phyloP scores from a whole-genome alignment of 257 asterid species.

The Agastache rugosa region DNA sequence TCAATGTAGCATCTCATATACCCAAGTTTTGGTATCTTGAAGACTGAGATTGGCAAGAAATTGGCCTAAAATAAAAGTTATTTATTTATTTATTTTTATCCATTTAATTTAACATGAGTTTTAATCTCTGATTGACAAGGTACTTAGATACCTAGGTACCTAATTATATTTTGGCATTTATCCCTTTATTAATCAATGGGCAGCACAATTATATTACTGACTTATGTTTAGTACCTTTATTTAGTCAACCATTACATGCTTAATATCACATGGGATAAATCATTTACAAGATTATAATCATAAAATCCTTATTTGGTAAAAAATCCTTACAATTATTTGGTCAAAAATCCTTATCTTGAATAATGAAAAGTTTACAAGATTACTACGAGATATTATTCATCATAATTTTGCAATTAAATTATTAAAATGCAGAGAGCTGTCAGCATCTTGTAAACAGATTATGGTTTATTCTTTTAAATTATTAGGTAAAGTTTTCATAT shows the following conservation, averaged over 20 bases:
- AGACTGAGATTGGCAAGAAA: background rate
- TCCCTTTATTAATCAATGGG: background rate
- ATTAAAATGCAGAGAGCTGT: background rate
- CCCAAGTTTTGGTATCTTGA: background rate
- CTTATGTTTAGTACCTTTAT: background rate
- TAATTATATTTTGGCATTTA: conserved; percentile 21
- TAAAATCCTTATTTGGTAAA: conserved; percentile 21
- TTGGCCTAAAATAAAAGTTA: background rate
- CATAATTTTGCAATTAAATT: conserved; percentile 17
- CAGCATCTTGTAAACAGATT: background rate
- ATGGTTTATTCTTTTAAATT: background rate
- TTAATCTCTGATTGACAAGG: background rate
- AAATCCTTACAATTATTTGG: conserved; percentile 24
- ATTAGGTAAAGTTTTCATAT: background rate
- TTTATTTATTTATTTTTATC: too few species aligned
- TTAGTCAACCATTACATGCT: conserved; percentile 32
- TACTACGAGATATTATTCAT: background rate
- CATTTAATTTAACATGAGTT: background rate
- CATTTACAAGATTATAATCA: conserved; percentile 29
- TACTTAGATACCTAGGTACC: conserved; percentile 5
- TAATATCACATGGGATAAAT: conserved; percentile 30
- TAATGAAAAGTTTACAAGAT: conserved; percentile 9
- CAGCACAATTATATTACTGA: conserved; percentile 11
- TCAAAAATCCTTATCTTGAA: conserved; percentile 10
- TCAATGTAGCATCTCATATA: background rate